A percentile compares a stretch with the other conserved stretches of the same genome.
Conservation (phyloP, 768 basidiomycete species). For the Tricholoma sp. region DNA sequence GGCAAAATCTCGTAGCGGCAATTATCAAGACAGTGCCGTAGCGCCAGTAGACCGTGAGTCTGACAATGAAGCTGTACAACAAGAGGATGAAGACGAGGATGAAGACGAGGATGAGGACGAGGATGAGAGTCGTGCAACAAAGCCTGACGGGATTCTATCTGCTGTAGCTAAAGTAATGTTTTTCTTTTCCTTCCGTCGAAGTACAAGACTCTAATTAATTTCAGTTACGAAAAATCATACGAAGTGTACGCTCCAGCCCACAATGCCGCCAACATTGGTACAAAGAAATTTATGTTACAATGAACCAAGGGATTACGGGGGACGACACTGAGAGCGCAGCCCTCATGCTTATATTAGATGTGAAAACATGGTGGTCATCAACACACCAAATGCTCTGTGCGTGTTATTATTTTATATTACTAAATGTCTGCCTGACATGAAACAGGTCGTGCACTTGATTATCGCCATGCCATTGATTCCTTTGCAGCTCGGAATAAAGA, state of each 20-base stretch:
- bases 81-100: no score
- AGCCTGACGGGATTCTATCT: background rate
- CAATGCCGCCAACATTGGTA: background rate
- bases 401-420: no score
- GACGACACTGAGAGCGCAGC: background rate
- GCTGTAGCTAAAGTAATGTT: background rate
- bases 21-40: no score
- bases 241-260: background rate
- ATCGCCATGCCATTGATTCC: no score
- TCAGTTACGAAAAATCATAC: background rate
- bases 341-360: no score
- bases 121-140: background rate
- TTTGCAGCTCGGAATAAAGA: no score
- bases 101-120: background rate
- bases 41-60: no score
- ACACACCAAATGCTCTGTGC: no score
- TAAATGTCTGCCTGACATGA: no score
- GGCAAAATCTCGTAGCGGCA: no score
- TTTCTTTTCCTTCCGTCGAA: background rate
- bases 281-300: background rate
- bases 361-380: no score
- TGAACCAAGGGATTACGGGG: background rate
- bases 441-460: background rate
- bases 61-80: no score
- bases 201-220: background rate